Percentiles rank a stretch among this genome's conserved stretches.
Evolutionary conservation across 2,329 filamentous ascomycete genomes (phyloP).

Genomic region (Aspergillus luchuensis): DNA sequence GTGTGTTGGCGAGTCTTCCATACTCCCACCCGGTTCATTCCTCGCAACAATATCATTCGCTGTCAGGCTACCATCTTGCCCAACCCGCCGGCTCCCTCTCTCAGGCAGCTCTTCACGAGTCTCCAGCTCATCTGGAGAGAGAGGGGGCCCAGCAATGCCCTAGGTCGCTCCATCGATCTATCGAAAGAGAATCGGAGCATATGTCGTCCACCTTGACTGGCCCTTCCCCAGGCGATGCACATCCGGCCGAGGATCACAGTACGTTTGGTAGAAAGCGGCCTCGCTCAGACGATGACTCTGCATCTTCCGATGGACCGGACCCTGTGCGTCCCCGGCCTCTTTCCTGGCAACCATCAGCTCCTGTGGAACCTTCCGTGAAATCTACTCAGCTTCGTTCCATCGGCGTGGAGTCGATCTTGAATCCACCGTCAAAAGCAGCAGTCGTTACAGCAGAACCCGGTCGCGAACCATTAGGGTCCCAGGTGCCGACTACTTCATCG

Average conservation of each 20-base stretch:
- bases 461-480: constrained; percentile 29
- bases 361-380: constrained; percentile 38
- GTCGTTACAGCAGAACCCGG: constrained; percentile 20
- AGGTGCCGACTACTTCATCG: constrained; percentile 17
- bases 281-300: constrained; percentile 20
- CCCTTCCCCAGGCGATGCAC: constrained; percentile 32
- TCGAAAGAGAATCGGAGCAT: constrained; percentile 37
- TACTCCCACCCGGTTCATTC: constrained; percentile 36
- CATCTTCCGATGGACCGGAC: constrained; percentile 26
- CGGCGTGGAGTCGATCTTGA: constrained; percentile 46
- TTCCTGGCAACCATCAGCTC: constrained; percentile 41
- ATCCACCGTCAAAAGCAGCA: constrained; percentile 35
- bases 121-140: constrained; percentile 40
- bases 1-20: constrained; percentile 35
- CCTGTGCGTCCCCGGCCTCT: constrained; percentile 32
- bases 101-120: constrained; percentile 37
- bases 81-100: constrained; percentile 39
- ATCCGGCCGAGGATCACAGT: constrained; percentile 23
- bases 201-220: constrained; percentile 42
- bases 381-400: constrained; percentile 37
- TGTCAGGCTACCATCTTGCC: constrained; percentile 29
- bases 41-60: constrained; percentile 35
- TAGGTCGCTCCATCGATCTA: constrained; percentile 27
- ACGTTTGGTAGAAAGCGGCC: constrained; percentile 28
- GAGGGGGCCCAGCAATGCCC: constrained; percentile 44